Base-by-base conservation (phyloP, 1,284 basidiomycete species). In the Ceratorhiza oryzae-sativae region DNA sequence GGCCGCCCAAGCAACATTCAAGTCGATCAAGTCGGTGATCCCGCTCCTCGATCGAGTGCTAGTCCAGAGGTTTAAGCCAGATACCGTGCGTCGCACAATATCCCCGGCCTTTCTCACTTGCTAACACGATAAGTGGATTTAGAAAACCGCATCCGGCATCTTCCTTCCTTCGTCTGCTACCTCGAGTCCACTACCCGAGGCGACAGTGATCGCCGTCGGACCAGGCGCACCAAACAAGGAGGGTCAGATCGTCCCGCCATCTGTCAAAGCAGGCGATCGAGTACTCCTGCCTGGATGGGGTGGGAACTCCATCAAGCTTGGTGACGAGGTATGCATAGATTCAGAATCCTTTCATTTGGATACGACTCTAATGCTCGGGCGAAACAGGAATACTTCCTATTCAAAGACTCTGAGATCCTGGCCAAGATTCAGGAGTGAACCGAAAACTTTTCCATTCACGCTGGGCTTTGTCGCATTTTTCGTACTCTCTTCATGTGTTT, bases 231-330 rank as follows among this genome's bases (percentile, higher is more conserved):
- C 89, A 34, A 88, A 92, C 85, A 94, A 94, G 84, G 88, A 94
- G 5, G 96, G 97, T 56, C 82, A 86, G 42, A 73, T 97, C 20
- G 82, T 91, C n/a, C 92, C 95, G 12, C 87, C 90, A 27, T 82
- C 84, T 45, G 95, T 98, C 71, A 89, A 92, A 84, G 85, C 90
- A 34, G 97, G 97, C 58, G 97, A 98, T 84, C 88, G 93, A 46
- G 95, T 98, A 9, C 85, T 99, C 67, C 85, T 99, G 4, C 97
- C 97, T 8, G 92, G 93, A 27, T 99, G 96, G 93, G 97, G 97
- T 71, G 97, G 97, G 18, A 95, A 91, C 81, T 82, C 92, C 20
- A 96, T 99, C 83, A 99, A 98, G 83, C 89, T 99, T 68, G 96
- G 95, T 72, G 97, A 99, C 36, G 96, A 98, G 80, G 95, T 95